Percentiles rank a stretch among this genome's conserved stretches.
These are phyloP conservation scores for Populus simonii DNA, from an alignment of 345 rosid genomes.

Conservation along the genomic window DNA sequence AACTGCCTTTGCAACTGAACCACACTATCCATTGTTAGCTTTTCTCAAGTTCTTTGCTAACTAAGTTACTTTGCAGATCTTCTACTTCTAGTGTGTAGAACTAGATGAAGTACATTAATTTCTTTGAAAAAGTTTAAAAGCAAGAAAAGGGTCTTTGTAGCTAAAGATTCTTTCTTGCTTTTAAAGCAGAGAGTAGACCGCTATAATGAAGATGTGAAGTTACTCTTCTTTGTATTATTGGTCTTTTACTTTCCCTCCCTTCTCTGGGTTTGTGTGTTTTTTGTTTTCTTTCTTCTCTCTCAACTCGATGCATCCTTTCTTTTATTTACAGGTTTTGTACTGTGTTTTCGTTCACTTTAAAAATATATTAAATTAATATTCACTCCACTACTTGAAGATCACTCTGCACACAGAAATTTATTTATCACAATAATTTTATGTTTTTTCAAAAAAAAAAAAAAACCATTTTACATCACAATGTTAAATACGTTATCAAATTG, in stretches of 20 bases:
- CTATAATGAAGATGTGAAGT: slow-evolving; percentile 15
- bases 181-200: slow-evolving; percentile 3
- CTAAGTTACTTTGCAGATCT: slow-evolving; percentile 25
- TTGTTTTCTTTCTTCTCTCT: not conserved
- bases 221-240: slow-evolving; percentile 11
- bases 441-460: too few relatives aligned
- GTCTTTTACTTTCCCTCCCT: not conserved
- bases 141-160: slow-evolving; percentile 11
- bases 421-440: too few relatives aligned
- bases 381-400: too few relatives aligned
- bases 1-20: slow-evolving; percentile 49
- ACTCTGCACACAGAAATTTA: too few relatives aligned
- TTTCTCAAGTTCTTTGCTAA: not conserved
- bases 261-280: slow-evolving; percentile 1
- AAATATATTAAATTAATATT: too few relatives aligned
- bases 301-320: too few relatives aligned
- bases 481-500: not conserved
- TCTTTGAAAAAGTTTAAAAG: slow-evolving; percentile 6
- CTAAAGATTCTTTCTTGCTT: slow-evolving; percentile 30
- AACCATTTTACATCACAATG: too few relatives aligned
- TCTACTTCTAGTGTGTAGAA: slow-evolving; percentile 9
- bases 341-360: too few relatives aligned
- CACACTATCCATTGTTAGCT: slow-evolving; percentile 40
- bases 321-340: too few relatives aligned
- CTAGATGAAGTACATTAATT: not conserved